Evolutionary conservation across 1,284 basidiomycete species (phyloP).

Genomic region (Puccinia polysora): DNA sequence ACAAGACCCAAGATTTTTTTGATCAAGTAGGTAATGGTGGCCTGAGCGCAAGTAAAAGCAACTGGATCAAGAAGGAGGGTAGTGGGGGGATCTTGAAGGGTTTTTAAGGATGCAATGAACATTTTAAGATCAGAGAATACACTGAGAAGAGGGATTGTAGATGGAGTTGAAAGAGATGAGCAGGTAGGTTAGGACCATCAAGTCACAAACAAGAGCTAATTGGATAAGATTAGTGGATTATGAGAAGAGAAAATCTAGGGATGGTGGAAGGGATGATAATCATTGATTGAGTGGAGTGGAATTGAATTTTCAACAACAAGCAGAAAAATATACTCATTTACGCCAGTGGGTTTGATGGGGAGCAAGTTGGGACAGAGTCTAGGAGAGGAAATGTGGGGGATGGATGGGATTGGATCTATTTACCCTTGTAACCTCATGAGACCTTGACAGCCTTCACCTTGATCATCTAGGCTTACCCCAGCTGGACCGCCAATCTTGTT

Average conservation of each 20-base stretch:
- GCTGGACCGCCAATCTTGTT: constrained; percentile 23
- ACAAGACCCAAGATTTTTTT: constrained; percentile 31
- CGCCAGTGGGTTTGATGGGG: background rate
- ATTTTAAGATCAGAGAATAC: constrained; percentile 40
- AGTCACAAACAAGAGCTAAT: too few relatives aligned
- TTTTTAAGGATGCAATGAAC: constrained; percentile 36
- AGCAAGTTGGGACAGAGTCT: background rate
- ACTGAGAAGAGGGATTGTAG: background rate
- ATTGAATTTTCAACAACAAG: background rate
- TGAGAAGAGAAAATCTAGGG: background rate
- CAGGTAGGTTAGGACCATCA: too few relatives aligned
- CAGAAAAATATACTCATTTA: background rate
- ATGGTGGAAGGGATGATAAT: background rate
- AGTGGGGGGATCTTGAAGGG: constrained; percentile 35
- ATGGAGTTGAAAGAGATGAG: background rate
- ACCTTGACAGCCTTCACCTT: constrained; percentile 29
- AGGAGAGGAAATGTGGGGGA: background rate
- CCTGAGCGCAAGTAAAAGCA: constrained; percentile 36
- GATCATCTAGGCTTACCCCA: constrained; percentile 33
- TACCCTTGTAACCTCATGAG: constrained; percentile 43
- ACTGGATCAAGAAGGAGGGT: constrained; percentile 25
- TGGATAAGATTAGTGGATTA: too few relatives aligned
- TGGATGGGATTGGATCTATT: background rate
- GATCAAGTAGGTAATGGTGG: constrained; percentile 29
- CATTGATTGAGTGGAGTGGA: background rate